phyloP scores from a whole-genome alignment of 2,329 filamentous ascomycete species.

The Cladosporium sp. region DNA sequence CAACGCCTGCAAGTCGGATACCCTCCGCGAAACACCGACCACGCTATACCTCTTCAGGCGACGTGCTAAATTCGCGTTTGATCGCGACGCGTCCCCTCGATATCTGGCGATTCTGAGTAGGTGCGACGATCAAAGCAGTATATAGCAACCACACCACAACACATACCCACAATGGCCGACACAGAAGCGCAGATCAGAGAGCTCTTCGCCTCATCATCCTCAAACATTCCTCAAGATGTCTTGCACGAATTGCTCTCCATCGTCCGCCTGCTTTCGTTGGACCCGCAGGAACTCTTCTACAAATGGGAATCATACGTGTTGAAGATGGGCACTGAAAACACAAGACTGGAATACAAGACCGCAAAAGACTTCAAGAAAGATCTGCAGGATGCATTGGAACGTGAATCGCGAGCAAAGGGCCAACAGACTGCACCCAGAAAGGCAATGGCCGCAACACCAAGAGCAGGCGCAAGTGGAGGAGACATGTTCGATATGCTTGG shows the following conservation, averaged over 20 bases:
- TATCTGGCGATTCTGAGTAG: not conserved
- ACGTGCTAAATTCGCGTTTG: not conserved
- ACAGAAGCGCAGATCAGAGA: slow-evolving; percentile 16
- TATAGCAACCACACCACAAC: not conserved
- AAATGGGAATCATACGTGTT: slow-evolving; percentile 99
- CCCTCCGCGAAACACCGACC: not conserved
- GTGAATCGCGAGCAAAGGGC: slow-evolving; percentile 68
- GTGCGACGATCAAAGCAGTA: not conserved
- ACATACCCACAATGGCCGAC: slow-evolving; percentile 47
- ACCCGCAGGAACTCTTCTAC: slow-evolving; percentile 86
- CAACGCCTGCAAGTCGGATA: no score
- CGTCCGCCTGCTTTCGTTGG: slow-evolving; percentile 77
- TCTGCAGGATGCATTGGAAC: slow-evolving; percentile 80
- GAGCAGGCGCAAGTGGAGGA: slow-evolving; percentile 53
- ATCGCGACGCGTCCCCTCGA: slow-evolving; percentile 1
- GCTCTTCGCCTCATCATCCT: slow-evolving; percentile 55
- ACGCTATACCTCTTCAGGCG: not conserved
- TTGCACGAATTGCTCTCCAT: slow-evolving; percentile 81
- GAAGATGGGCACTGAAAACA: slow-evolving; percentile 84
- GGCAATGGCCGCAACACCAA: slow-evolving; percentile 62
- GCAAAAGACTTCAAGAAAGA: slow-evolving; percentile 81
- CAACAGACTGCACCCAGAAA: slow-evolving; percentile 62
- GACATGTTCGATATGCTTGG: slow-evolving; percentile 73
- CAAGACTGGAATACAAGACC: slow-evolving; percentile 68
- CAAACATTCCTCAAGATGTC: slow-evolving; percentile 71